Conservation (phyloP, 495 filamentous ascomycete species). For the Parmelia sp. region DNA sequence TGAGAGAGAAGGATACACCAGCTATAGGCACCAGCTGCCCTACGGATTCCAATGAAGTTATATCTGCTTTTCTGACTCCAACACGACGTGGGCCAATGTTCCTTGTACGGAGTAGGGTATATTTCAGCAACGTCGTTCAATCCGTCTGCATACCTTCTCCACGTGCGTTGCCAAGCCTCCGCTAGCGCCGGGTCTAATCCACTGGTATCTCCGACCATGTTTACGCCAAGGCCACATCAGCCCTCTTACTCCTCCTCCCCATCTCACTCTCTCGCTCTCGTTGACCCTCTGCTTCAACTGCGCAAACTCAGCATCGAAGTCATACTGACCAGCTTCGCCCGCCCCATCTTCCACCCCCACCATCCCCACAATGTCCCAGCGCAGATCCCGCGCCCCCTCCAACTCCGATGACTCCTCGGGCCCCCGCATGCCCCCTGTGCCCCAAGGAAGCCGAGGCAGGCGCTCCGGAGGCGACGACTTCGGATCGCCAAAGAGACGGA, state of each 20-base stretch:
- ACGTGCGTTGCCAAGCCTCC: not conserved
- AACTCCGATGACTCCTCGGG: slow-evolving; percentile 11
- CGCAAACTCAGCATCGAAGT: no score
- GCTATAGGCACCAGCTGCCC: no score
- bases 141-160: no score
- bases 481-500: slow-evolving; percentile 10
- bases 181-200: not conserved
- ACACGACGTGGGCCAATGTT: no score
- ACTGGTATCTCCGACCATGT: not conserved
- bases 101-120: no score
- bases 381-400: slow-evolving; percentile 18
- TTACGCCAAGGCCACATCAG: slow-evolving; percentile 3
- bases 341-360: not conserved
- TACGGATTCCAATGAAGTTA: no score
- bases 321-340: not conserved
- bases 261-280: not conserved
- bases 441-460: slow-evolving; percentile 12
- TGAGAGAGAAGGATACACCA: no score
- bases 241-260: not conserved
- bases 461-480: slow-evolving; percentile 14
- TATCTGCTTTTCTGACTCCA: no score
- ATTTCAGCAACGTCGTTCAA: no score
- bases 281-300: no score
- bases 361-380: slow-evolving; percentile 11
- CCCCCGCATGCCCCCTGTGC: slow-evolving; percentile 14